Base-by-base conservation (phyloP, 2,329 filamentous ascomycete species). In the Trichoderma citrinoviride region DNA sequence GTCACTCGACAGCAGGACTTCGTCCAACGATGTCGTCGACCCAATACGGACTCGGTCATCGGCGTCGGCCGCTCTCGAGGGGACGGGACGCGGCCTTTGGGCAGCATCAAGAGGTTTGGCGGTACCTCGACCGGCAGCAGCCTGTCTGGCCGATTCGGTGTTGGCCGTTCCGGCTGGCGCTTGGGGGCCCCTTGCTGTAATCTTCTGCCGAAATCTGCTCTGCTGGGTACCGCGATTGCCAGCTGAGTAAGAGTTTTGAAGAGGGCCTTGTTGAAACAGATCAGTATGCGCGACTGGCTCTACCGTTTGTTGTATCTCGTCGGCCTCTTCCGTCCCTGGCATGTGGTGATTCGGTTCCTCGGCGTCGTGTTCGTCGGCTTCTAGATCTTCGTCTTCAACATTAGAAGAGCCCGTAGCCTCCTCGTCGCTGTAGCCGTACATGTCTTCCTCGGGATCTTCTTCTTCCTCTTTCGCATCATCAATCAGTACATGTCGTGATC, bases 191-290 rank as follows among this genome's bases (percentile, higher is more conserved):
- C 85, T 82, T 67, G 85, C 82, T 1, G 79, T 65, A 29, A 82
- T 81, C 61, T 78, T 76, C 49, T 77, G 69, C 5, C 67, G 64
- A 8, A 68, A 53, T 29, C 70, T 73, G 21, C 68, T 67, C 23
- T 55, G 21, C 21, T 68, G 68, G 12, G 75, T 67, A 54, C 78
- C 73, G 67, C 78, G 67, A 68, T 87, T 87, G 3, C 81, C 84
- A 0, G 83, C 82, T 1, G 82, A 79, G 12, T 77, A 76, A 2
- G 81, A 83, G 65, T 84, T 81, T 55, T 81, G 81, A 0, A 88
- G 76, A 1, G 85, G 85, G 54, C 79, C 83, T 54, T 83, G 68
- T 54, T 80, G 81, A 17, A 78, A 82, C 1, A 80, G 79, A 41
- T 78, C 74, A 0, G 82, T 81, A 2, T 84, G 73, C 2, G 83